Base-by-base conservation (phyloP, 352 stramenopile genomes). In the Globisporangium irregulare region DNA sequence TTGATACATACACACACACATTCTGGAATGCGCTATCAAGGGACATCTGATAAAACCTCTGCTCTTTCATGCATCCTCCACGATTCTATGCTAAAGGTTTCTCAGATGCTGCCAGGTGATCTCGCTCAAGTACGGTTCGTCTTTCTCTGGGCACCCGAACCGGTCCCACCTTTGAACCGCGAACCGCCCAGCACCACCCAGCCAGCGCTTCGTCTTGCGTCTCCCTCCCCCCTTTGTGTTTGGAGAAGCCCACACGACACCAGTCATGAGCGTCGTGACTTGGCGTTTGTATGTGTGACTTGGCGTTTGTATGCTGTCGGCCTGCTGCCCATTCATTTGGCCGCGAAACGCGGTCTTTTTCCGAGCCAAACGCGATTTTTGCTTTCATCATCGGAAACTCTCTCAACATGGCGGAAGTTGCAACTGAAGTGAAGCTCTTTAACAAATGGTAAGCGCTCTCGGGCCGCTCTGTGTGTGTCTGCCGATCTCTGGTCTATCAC, bases 381-480 rank as follows among this genome's bases (percentile, higher is more conserved):
- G 71, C 79, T 82, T 90, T 91, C 85, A 93, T 91, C 84, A 79
- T 89, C 83, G 82, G 83, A 94, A 92, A 92, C 73, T 80, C 82
- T 93, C 84, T 92, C 83, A 93, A 92, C 82, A 95, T 95, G 87
- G 86, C 87, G 81, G 87, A 95, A 92, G 87, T 93, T 92, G 90
- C 87, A 79, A 91, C 81, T 75, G 91, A 97, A 94, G 90, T 97
- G 68, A 97, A 97, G 87, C 88, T 97, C 75, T 97, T 97, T 82
- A 96, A 96, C 89, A 97, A 97, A 76, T 97, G 91, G 90, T 97
- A 95, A 68, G 88, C 84, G 43, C 6, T n/a, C 4, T 7, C 18
- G 4, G 29, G 25, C 55, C 22, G 18, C 12, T 50, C 20, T 50
- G 56, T 62, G 20, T 46, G 8, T 50, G 32, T 48, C 38, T 12